Evolutionary conservation across 2,329 filamentous ascomycete species (phyloP).

Genomic region (Aspergillus phoenicis): DNA sequence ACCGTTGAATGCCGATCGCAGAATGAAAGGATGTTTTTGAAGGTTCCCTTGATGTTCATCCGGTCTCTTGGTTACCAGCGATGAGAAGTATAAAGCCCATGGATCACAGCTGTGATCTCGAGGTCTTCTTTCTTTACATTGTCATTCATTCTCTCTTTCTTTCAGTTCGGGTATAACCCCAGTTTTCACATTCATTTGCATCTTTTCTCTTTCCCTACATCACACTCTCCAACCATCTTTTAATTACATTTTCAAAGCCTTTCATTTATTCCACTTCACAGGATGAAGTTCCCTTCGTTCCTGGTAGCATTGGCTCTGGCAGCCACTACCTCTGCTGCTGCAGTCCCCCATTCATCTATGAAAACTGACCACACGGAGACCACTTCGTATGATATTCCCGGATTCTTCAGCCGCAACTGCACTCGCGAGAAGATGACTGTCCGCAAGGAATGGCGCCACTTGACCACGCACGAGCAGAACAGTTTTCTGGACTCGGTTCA

Average conservation of each 20-base stretch:
- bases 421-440: constrained; percentile 8
- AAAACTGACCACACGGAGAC: not conserved
- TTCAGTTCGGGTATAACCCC: not conserved
- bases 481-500: constrained; percentile 3
- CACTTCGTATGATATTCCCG: not conserved
- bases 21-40: not conserved
- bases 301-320: not conserved
- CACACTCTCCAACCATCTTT: too few species aligned
- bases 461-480: constrained; percentile 4
- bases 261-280: not conserved
- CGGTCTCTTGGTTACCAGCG: not conserved
- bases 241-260: not conserved
- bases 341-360: not conserved
- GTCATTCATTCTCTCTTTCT: not conserved
- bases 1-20: not conserved
- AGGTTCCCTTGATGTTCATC: too few species aligned
- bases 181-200: not conserved
- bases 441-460: constrained; percentile 13
- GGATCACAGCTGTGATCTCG: not conserved
- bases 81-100: not conserved
- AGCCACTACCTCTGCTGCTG: not conserved
- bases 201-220: not conserved
- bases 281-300: not conserved
- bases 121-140: not conserved
- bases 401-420: not conserved